phyloP scores from a whole-genome alignment of 768 basidiomycete species.

The Favolaschia claudopus region DNA sequence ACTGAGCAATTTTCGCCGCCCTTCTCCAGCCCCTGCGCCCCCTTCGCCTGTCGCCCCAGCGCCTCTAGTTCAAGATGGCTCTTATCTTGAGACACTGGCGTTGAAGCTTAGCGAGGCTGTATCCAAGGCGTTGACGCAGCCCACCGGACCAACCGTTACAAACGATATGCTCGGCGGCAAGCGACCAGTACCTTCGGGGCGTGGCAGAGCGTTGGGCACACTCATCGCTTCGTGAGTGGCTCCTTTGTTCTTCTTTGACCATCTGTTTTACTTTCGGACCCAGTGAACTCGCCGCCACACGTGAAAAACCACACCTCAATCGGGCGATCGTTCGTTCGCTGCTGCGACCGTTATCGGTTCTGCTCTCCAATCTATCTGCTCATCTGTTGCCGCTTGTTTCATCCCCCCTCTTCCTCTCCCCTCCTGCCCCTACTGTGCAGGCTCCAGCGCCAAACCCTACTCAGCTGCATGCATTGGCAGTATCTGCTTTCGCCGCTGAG shows the following conservation, averaged over 20 bases:
- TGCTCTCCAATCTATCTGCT: conserved; percentile 73
- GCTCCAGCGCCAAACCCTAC: conserved; percentile 64
- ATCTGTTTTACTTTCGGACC: conserved; percentile 24
- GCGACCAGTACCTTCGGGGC: conserved; percentile 76
- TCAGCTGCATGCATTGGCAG: conserved; percentile 74
- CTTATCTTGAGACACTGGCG: conserved; percentile 79
- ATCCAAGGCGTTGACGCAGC: conserved; percentile 75
- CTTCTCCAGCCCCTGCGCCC: conserved; percentile 54
- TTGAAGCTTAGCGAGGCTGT: conserved; percentile 85
- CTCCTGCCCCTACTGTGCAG: conserved; percentile 58
- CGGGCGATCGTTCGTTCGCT: conserved; percentile 76
- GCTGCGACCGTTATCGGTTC: conserved; percentile 78
- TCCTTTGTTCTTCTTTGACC: conserved; percentile 10
- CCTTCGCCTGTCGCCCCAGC: conserved; percentile 44
- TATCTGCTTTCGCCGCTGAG: conserved; percentile 77
- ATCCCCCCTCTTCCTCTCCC: conserved; percentile 64
- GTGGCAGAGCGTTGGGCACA: conserved; percentile 70
- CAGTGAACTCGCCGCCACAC: conserved; percentile 75
- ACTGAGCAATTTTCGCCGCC: conserved; percentile 64
- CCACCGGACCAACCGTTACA: conserved; percentile 57
- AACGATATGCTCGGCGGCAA: conserved; percentile 69
- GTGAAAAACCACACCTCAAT: conserved; percentile 68
- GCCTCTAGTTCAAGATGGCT: conserved; percentile 75
- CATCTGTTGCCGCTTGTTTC: conserved; percentile 72
- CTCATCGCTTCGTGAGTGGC: conserved; percentile 74